Base-by-base conservation (phyloP, 352 stramenopile genomes). In the Pythium dissotocum region DNA sequence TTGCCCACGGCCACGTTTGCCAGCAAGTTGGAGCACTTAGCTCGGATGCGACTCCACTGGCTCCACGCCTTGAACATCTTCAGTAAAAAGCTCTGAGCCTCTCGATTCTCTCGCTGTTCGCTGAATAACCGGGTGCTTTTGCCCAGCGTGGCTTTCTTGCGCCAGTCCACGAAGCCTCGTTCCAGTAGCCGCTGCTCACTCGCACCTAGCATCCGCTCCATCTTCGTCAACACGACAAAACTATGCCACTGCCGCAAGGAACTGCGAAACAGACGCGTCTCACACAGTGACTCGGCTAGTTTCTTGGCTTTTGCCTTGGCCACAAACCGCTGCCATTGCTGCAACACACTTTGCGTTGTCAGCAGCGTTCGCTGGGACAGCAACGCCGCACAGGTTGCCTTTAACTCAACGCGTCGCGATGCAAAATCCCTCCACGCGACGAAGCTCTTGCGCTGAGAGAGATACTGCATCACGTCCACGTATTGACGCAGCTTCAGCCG, bases 121-220 rank as follows among this genome's bases (percentile, higher is more conserved):
- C 65, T 51, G 13, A 88, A 74, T 0, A 24, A 36, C 16, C 69
- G 73, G 13, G 82, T 73, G 13, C 26, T 63, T 1, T 73, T 70
- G 10, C 54, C 67, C 3, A 72, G 61, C 3, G 24, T 32, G 0
- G 80, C 60, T 4, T 56, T 35, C 18, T 85, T 88, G 1, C 79
- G 69, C 83, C 83, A 91, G 0, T 36, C 65, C 8, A 89, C 36
- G 12, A 91, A 85, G 33, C 42, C 58, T 0, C 12, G 8, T 38
- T 83, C 79, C 0, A 75, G 10, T 0, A 56, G 32, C 3, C 79
- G 77, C 21, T 65, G 58, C 46, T 63, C 26, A 58, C 71, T 74
- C 2, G 70, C 60, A 3, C 75, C 71, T 4, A 89, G 70, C 80
- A 91, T 85, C 0, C 66, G 64, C 63, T 88, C 76, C 3, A 83